Percentiles rank a stretch among this genome's conserved stretches.
Conservation (phyloP, 306 rosid genomes). For the Cercis canadensis region DNA sequence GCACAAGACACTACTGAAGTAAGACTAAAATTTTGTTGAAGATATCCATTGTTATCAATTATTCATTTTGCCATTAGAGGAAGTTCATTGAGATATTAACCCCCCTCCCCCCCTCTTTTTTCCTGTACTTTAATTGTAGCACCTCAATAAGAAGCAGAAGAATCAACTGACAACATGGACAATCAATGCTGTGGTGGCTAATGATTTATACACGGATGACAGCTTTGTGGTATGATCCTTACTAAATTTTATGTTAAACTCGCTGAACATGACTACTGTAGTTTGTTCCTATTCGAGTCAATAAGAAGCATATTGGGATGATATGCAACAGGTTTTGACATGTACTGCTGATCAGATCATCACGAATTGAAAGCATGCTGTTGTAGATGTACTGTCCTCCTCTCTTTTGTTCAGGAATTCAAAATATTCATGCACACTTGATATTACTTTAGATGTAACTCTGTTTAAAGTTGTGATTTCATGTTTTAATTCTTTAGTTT, state of each 20-base stretch:
- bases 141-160: slow-evolving; percentile 76
- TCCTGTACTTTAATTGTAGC: slow-evolving; percentile 48
- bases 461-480: slow-evolving; percentile 17
- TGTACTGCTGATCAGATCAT: slow-evolving; percentile 31
- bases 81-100: slow-evolving; percentile 22
- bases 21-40: slow-evolving; percentile 28
- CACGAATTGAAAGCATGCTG: slow-evolving; percentile 22
- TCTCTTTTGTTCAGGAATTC: not conserved
- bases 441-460: slow-evolving; percentile 24
- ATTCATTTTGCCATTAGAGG: not conserved
- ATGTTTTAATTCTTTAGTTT: slow-evolving; percentile 8
- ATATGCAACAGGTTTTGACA: slow-evolving; percentile 34
- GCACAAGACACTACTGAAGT: slow-evolving; percentile 74
- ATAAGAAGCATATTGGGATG: slow-evolving; percentile 20
- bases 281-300: slow-evolving; percentile 31
- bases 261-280: slow-evolving; percentile 1
- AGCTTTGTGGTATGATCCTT: slow-evolving; percentile 82
- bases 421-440: slow-evolving; percentile 4
- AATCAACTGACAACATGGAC: slow-evolving; percentile 74
- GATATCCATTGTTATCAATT: not conserved
- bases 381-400: slow-evolving; percentile 21
- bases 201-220: slow-evolving; percentile 84
- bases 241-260: slow-evolving; percentile 9
- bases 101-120: not conserved
- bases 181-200: slow-evolving; percentile 72